phyloP scores from a whole-genome alignment of 2,329 filamentous ascomycete species.

The Kalaharituber pfeilii region DNA sequence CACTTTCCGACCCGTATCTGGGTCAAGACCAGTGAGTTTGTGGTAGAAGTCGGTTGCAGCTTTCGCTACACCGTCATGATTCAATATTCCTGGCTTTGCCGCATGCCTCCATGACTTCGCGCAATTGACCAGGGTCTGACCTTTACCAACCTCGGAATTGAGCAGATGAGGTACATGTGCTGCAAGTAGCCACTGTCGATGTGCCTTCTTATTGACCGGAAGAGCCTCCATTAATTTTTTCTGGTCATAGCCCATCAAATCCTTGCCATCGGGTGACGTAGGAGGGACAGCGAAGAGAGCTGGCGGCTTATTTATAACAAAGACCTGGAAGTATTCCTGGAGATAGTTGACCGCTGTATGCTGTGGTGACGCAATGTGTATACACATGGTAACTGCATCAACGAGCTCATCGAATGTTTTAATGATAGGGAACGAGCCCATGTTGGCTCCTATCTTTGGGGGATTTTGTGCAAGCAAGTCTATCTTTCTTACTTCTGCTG shows the following conservation, averaged over 20 bases:
- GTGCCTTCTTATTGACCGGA: constrained; percentile 27
- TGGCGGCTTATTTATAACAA: constrained; percentile 32
- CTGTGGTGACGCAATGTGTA: constrained; percentile 35
- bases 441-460: constrained; percentile 26
- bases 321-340: constrained; percentile 35
- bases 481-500: too few relatives aligned
- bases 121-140: constrained; percentile 30
- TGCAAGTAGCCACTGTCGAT: constrained; percentile 32
- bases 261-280: constrained; percentile 23
- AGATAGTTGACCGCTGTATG: constrained; percentile 38
- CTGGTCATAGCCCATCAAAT: constrained; percentile 24
- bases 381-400: constrained; percentile 36
- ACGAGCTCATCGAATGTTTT: constrained; percentile 29
- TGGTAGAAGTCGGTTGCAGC: constrained; percentile 5
- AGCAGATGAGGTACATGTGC: constrained; percentile 33
- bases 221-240: constrained; percentile 28
- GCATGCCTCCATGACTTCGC: constrained; percentile 18
- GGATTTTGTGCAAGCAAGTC: too few relatives aligned
- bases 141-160: constrained; percentile 30
- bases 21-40: constrained; percentile 3
- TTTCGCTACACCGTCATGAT: neutral
- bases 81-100: neutral
- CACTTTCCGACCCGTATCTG: neutral
- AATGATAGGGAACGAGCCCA: constrained; percentile 31
- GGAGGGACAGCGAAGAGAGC: constrained; percentile 27